Percentiles rank a stretch among this genome's conserved stretches.
Conservation (phyloP, 2,329 filamentous ascomycete genomes). For the Sclerotinia minor region DNA sequence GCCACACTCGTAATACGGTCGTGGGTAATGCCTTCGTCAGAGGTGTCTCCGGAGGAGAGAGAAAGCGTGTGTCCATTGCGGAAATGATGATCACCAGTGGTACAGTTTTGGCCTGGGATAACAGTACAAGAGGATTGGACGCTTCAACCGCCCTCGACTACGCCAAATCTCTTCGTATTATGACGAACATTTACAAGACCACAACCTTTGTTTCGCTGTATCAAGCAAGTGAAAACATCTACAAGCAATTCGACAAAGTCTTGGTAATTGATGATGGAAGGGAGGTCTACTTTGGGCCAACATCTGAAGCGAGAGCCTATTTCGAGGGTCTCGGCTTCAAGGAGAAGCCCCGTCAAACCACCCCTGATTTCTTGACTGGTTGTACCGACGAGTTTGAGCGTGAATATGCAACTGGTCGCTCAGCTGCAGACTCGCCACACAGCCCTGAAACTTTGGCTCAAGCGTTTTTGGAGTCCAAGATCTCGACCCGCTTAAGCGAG, state of each 20-base stretch:
- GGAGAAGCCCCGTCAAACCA: slow-evolving; percentile 59
- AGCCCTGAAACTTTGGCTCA: slow-evolving; percentile 64
- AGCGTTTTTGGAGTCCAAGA: slow-evolving; percentile 67
- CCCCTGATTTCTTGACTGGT: slow-evolving; percentile 75
- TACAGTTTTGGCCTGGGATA: slow-evolving; percentile 76
- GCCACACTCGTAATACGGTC: slow-evolving; percentile 81
- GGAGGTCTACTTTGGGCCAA: slow-evolving; percentile 65
- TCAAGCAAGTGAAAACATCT: slow-evolving; percentile 69
- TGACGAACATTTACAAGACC: slow-evolving; percentile 74
- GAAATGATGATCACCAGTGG: slow-evolving; percentile 75
- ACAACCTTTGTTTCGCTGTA: slow-evolving; percentile 69
- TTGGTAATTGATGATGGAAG: slow-evolving; percentile 73
- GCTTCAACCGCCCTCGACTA: slow-evolving; percentile 78
- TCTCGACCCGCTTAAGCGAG: slow-evolving; percentile 55
- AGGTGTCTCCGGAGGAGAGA: slow-evolving; percentile 67
- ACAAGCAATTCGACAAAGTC: slow-evolving; percentile 77
- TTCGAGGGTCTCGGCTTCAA: slow-evolving; percentile 66
- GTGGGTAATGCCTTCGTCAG: slow-evolving; percentile 81
- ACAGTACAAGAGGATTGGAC: slow-evolving; percentile 77
- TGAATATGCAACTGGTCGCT: slow-evolving; percentile 69
- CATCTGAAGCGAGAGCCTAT: slow-evolving; percentile 61
- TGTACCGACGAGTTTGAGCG: slow-evolving; percentile 70
- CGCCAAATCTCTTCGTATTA: slow-evolving; percentile 66
- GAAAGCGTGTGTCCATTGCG: slow-evolving; percentile 77
- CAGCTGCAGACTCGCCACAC: slow-evolving; percentile 65